Conservation (phyloP, 176 grass and related monocot genomes). For the Areca catechu region DNA sequence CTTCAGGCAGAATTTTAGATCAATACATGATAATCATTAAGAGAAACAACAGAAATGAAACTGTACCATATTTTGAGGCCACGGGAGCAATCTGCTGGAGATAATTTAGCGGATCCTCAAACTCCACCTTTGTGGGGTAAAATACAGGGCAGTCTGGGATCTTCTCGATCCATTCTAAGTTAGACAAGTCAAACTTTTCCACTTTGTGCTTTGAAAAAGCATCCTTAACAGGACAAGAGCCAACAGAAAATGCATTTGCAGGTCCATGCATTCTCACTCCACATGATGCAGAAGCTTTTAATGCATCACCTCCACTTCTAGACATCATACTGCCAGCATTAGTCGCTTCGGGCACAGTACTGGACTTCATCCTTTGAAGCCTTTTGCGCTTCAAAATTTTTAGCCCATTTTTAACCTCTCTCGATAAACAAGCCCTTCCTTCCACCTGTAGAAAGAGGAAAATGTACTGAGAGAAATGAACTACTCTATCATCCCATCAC, state of each 20-base stretch:
- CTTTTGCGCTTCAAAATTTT: slow-evolving; percentile 48
- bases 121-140: slow-evolving; percentile 67
- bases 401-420: slow-evolving; percentile 47
- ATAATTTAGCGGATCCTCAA: slow-evolving; percentile 73
- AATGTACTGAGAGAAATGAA: background rate
- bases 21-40: no score
- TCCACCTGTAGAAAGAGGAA: slow-evolving; percentile 44
- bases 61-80: slow-evolving; percentile 67
- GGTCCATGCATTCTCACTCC: slow-evolving; percentile 43
- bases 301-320: slow-evolving; percentile 60
- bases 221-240: slow-evolving; percentile 26
- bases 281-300: slow-evolving; percentile 44
- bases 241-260: slow-evolving; percentile 14
- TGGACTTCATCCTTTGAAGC: slow-evolving; percentile 38
- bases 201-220: slow-evolving; percentile 64
- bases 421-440: slow-evolving; percentile 45
- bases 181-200: slow-evolving; percentile 69
- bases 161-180: slow-evolving; percentile 70
- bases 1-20: no score
- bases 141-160: slow-evolving; percentile 91
- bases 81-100: slow-evolving; percentile 73
- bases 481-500: no score
- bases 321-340: slow-evolving; percentile 21
- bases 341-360: slow-evolving; percentile 18
- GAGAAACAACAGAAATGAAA: background rate